These are phyloP conservation scores for Mycogone perniciosa DNA, from an alignment of 2,329 filamentous ascomycete species.

Conservation along the genomic window DNA sequence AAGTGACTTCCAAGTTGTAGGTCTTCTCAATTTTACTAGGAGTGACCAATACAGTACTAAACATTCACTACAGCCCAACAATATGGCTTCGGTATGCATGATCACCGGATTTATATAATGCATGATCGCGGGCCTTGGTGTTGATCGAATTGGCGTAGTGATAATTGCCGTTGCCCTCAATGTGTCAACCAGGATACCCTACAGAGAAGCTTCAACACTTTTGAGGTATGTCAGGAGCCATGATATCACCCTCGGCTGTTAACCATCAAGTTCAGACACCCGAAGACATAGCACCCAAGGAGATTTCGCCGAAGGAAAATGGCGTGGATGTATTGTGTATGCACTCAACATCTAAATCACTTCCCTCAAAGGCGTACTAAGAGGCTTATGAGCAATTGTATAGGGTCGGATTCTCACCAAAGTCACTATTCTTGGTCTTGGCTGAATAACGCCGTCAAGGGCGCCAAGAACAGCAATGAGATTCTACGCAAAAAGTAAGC, in stretches of 20 bases:
- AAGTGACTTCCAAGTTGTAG: constrained; percentile 9
- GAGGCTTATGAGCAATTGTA: background rate
- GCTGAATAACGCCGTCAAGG: constrained; percentile 20
- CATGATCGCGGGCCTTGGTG: background rate
- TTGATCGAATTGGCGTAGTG: constrained; percentile 21
- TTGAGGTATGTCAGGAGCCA: constrained; percentile 23
- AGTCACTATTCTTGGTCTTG: constrained; percentile 61
- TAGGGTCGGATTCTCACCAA: constrained; percentile 65
- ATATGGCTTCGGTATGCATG: constrained; percentile 19
- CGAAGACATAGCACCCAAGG: constrained; percentile 23
- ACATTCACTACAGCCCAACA: constrained; percentile 9
- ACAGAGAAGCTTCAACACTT: constrained; percentile 38
- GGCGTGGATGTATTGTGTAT: constrained; percentile 32
- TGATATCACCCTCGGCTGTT: background rate
- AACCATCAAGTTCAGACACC: constrained; percentile 23
- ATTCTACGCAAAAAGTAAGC: constrained; percentile 17
- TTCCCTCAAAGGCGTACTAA: background rate
- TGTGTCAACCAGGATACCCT: constrained; percentile 38
- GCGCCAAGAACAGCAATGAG: constrained; percentile 28
- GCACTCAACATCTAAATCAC: background rate
- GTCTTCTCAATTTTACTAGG: background rate
- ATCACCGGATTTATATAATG: background rate
- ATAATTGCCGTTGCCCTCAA: constrained; percentile 37
- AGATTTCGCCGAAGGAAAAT: constrained; percentile 21
- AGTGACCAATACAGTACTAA: too few relatives aligned